Evolutionary conservation across 2,329 filamentous ascomycete genomes (phyloP).

Genomic region (Alternaria angustiovoidea): DNA sequence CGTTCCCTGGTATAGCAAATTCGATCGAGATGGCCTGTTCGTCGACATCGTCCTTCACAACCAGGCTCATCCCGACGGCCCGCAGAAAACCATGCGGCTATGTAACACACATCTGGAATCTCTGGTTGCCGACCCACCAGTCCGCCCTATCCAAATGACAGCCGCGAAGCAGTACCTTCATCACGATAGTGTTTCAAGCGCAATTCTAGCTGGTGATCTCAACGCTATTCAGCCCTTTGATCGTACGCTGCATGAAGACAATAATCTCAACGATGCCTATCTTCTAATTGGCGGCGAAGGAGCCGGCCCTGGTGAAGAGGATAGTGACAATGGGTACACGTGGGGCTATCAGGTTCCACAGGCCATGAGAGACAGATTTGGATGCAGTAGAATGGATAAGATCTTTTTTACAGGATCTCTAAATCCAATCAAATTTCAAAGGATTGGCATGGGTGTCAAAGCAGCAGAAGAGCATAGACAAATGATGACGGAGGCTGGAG

Average conservation of each 20-base stretch:
- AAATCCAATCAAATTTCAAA: constrained; percentile 50
- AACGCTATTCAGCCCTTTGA: constrained; percentile 67
- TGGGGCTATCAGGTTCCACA: constrained; percentile 60
- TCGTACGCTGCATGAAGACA: constrained; percentile 56
- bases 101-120: constrained; percentile 68
- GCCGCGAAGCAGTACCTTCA: constrained; percentile 57
- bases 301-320: constrained; percentile 45
- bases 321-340: constrained; percentile 62
- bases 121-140: constrained; percentile 58
- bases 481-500: constrained; percentile 39
- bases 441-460: constrained; percentile 59
- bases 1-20: constrained; percentile 59
- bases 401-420: constrained; percentile 57
- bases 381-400: constrained; percentile 64
- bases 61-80: background rate
- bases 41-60: constrained; percentile 56
- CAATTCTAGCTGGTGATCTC: constrained; percentile 63
- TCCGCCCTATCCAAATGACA: constrained; percentile 59
- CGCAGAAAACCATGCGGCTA: constrained; percentile 52
- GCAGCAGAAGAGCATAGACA: constrained; percentile 50
- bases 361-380: constrained; percentile 55
- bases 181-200: constrained; percentile 48
- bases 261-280: constrained; percentile 62
- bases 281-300: constrained; percentile 58
- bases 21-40: constrained; percentile 64